Percentiles rank a stretch among this genome's conserved stretches.
Conservation (phyloP, 1,139 yeast genomes). For the Debaryomyces udenii region DNA sequence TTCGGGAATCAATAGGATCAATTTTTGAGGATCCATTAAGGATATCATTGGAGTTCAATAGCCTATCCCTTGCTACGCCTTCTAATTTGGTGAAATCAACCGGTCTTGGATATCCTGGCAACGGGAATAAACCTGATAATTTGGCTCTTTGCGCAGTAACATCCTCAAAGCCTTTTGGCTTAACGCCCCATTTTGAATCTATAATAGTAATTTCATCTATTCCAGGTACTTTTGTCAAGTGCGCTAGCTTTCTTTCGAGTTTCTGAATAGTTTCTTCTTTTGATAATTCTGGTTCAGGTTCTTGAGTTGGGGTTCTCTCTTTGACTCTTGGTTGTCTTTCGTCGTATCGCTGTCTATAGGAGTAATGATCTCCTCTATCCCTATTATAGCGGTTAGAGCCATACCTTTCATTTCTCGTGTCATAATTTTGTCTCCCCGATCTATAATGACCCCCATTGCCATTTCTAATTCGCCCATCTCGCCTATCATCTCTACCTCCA, state of each 20-base stretch:
- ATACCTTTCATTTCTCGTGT: slow-evolving; percentile 8
- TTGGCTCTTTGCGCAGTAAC: slow-evolving; percentile 82
- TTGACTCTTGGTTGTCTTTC: slow-evolving; percentile 2
- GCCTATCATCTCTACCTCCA: slow-evolving; percentile 11
- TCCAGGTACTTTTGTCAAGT: slow-evolving; percentile 24
- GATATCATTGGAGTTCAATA: slow-evolving; percentile 44
- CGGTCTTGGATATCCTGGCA: slow-evolving; percentile 69
- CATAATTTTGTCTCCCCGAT: slow-evolving; percentile 4
- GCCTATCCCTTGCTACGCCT: slow-evolving; percentile 45
- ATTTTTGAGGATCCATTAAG: slow-evolving; percentile 45
- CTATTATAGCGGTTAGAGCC: slow-evolving; percentile 13
- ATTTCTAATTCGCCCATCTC: slow-evolving; percentile 7
- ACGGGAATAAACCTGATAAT: slow-evolving; percentile 76
- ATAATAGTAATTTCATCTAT: slow-evolving; percentile 41
- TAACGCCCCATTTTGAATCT: slow-evolving; percentile 72
- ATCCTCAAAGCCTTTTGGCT: slow-evolving; percentile 74
- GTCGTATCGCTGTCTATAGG: slow-evolving; percentile 6
- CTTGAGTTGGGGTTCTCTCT: slow-evolving; percentile 1
- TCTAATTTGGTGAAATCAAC: slow-evolving; percentile 58
- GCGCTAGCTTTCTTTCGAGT: slow-evolving; percentile 25
- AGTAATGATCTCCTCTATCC: slow-evolving; percentile 12
- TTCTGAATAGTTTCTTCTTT: slow-evolving; percentile 24
- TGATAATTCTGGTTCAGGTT: slow-evolving; percentile 15
- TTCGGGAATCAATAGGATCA: slow-evolving; percentile 55
- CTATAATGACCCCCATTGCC: slow-evolving; percentile 9